Conservation (phyloP, 352 stramenopile species). For the Globisporangium irregulare region DNA sequence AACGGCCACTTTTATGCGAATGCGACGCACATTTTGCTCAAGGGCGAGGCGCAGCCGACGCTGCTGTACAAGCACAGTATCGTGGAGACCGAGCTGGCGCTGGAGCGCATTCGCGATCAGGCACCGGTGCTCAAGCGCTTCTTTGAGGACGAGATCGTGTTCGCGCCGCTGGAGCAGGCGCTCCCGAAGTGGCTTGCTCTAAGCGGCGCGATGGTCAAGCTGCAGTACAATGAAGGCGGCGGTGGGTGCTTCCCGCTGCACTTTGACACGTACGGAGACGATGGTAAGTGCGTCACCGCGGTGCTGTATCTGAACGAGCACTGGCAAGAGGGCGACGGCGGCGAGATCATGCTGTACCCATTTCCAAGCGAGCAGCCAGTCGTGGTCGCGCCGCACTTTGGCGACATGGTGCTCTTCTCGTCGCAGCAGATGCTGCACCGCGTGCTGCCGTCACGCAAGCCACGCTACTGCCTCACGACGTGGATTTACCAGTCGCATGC, state of each 20-base stretch:
- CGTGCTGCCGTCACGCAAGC: conserved; percentile 46
- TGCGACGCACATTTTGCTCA: conserved; percentile 69
- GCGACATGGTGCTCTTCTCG: conserved; percentile 74
- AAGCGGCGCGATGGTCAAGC: conserved; percentile 62
- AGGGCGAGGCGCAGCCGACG: conserved; percentile 26
- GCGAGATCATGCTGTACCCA: conserved; percentile 79
- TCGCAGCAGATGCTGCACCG: conserved; percentile 80
- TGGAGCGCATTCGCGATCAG: conserved; percentile 30
- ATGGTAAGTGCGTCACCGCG: conserved; percentile 80
- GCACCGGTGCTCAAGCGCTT: conserved; percentile 50
- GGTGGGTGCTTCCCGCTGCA: conserved; percentile 86
- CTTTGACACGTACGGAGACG: conserved; percentile 81
- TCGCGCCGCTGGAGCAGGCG: conserved; percentile 29
- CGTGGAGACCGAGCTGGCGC: conserved; percentile 74
- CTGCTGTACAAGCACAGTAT: conserved; percentile 80
- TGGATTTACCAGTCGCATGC: conserved; percentile 54
- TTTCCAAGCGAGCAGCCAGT: conserved; percentile 55
- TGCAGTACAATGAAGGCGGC: conserved; percentile 74
- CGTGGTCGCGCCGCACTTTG: conserved; percentile 50
- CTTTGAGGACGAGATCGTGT: conserved; percentile 62
- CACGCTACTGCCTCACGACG: conserved; percentile 63
- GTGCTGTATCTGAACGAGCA: conserved; percentile 84
- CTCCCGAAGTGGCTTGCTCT: conserved; percentile 46
- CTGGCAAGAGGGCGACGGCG: conserved; percentile 68
- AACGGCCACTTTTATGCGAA: conserved; percentile 68